Evolutionary conservation across 108 stramenopile species (phyloP).

Genomic region (Tribonema minus): DNA sequence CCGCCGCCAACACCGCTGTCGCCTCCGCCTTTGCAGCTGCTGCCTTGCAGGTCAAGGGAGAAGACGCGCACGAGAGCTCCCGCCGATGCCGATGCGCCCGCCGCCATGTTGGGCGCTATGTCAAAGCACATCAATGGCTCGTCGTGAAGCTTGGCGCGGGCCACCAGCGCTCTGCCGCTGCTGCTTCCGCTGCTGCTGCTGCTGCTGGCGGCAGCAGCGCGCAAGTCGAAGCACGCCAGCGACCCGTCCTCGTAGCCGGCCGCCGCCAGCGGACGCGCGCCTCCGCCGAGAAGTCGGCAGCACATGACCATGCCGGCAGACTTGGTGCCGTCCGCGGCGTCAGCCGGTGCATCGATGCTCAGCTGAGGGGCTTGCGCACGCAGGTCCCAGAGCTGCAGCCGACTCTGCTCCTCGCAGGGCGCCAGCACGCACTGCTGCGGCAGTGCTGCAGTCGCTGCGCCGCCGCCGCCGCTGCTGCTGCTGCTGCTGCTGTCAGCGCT

Average conservation of each 20-base stretch:
- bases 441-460: background rate
- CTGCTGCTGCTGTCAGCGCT: background rate
- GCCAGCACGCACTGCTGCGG: constrained; percentile 19
- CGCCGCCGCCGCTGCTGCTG: background rate
- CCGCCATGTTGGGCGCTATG: background rate
- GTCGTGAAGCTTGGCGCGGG: background rate
- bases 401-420: constrained; percentile 11
- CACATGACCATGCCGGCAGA: constrained; percentile 40
- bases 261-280: too few relatives aligned
- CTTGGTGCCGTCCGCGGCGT: too few relatives aligned
- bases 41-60: background rate
- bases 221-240: too few relatives aligned
- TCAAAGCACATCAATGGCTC: background rate
- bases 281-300: constrained; percentile 8
- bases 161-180: background rate
- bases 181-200: too few relatives aligned
- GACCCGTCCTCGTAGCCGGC: too few relatives aligned
- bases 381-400: background rate
- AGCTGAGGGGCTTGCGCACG: too few relatives aligned
- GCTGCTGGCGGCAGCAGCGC: too few relatives aligned
- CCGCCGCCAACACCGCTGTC: too few relatives aligned
- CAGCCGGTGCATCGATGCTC: too few relatives aligned
- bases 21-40: too few relatives aligned
- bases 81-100: background rate
- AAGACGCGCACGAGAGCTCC: background rate